These are phyloP conservation scores for Veloporphyrellus conicus DNA, from an alignment of 1,284 basidiomycete species.

Conservation along the genomic window DNA sequence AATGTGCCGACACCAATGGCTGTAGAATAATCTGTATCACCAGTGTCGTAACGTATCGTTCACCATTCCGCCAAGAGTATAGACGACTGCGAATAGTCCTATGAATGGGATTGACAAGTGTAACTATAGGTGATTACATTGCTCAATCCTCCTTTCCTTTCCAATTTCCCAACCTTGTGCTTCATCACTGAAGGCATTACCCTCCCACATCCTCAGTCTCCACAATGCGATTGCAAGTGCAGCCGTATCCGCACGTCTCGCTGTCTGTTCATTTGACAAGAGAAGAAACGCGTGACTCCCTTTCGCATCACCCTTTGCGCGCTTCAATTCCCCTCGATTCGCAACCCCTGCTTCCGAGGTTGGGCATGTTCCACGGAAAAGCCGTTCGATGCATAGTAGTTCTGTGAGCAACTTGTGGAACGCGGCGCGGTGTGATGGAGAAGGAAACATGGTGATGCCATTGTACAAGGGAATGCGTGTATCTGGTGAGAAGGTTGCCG, in stretches of 20 bases:
- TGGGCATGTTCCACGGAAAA: conserved; percentile 21
- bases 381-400: conserved; percentile 48
- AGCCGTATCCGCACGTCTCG: conserved; percentile 53
- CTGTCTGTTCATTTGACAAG: conserved; percentile 45
- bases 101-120: too few species aligned
- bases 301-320: conserved; percentile 37
- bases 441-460: conserved; percentile 58
- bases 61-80: too few species aligned
- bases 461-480: conserved; percentile 64
- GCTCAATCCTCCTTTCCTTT: conserved; percentile 22
- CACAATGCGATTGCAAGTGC: conserved; percentile 66
- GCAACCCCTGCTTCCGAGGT: not conserved
- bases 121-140: not conserved
- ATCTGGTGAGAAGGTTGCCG: conserved; percentile 35
- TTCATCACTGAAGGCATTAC: conserved; percentile 33
- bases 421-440: conserved; percentile 52
- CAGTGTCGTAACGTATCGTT: conserved; percentile 1
- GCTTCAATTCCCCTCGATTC: not conserved
- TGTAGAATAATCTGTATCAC: conserved; percentile 46
- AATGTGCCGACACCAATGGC: conserved; percentile 53
- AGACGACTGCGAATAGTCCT: not conserved
- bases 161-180: conserved; percentile 32
- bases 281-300: conserved; percentile 69
- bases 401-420: conserved; percentile 47
- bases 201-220: conserved; percentile 72